These are phyloP conservation scores for Pichia sp. DNA, from an alignment of 1,139 yeast species.

Conservation along the genomic window DNA sequence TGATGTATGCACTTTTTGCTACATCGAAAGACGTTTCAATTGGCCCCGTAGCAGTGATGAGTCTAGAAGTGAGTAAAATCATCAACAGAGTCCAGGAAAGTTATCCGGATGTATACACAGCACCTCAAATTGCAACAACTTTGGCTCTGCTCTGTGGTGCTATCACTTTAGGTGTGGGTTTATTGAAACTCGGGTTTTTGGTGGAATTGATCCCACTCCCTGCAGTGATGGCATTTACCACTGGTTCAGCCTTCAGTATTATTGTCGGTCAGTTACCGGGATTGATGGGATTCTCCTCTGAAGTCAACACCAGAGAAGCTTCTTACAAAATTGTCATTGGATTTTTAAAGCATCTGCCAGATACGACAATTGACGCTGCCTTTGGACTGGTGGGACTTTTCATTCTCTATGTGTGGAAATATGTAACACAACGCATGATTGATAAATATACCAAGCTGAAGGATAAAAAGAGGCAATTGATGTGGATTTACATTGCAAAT, in stretches of 20 bases:
- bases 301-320: constrained; percentile 65
- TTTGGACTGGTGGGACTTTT: constrained; percentile 75
- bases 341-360: constrained; percentile 62
- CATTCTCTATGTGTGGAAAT: constrained; percentile 62
- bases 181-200: constrained; percentile 78
- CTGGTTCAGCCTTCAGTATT: constrained; percentile 86
- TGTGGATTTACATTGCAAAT: constrained; percentile 60
- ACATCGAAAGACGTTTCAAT: constrained; percentile 93
- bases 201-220: constrained; percentile 86
- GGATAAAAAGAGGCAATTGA: constrained; percentile 40
- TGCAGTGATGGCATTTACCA: constrained; percentile 92
- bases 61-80: constrained; percentile 75
- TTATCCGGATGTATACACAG: constrained; percentile 31
- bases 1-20: constrained; percentile 83
- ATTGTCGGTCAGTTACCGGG: constrained; percentile 81
- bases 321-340: constrained; percentile 64
- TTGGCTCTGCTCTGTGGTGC: constrained; percentile 79
- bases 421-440: constrained; percentile 46
- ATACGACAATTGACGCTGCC: constrained; percentile 72
- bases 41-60: constrained; percentile 98
- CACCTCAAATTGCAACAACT: constrained; percentile 71
- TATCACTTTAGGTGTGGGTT: constrained; percentile 73
- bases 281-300: constrained; percentile 63
- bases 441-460: constrained; percentile 57
- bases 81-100: constrained; percentile 52